Evolutionary conservation across 306 rosid species (phyloP).

Genomic region (Adenanthera pavonina): DNA sequence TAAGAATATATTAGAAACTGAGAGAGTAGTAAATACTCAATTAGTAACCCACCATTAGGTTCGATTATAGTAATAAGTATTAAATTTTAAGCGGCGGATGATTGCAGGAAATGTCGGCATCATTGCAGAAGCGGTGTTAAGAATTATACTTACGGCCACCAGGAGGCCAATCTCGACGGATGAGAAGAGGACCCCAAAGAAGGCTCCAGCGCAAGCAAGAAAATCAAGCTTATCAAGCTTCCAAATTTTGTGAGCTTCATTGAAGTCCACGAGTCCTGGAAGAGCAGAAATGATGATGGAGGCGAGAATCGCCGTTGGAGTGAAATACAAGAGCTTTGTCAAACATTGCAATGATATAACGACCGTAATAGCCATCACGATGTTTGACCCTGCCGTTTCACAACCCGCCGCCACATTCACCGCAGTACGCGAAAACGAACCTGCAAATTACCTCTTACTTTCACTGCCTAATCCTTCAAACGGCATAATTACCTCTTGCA

Average conservation of each 20-base stretch:
- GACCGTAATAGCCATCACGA: constrained; percentile 69
- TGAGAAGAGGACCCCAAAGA: constrained; percentile 57
- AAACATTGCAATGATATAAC: constrained; percentile 52
- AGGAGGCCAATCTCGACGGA: constrained; percentile 68
- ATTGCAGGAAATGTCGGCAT: too few relatives aligned
- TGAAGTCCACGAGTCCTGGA: constrained; percentile 61
- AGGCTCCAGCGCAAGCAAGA: constrained; percentile 61
- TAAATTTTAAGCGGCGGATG: too few relatives aligned
- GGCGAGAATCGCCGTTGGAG: constrained; percentile 70
- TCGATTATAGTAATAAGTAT: background rate
- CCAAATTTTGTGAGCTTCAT: constrained; percentile 60
- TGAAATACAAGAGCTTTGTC: constrained; percentile 66
- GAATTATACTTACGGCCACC: constrained; percentile 50
- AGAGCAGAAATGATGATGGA: constrained; percentile 74
- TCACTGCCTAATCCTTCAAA: background rate
- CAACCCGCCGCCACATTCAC: constrained; percentile 70
- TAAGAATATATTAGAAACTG: too few relatives aligned
- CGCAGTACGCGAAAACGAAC: constrained; percentile 71
- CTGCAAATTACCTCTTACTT: constrained; percentile 30
- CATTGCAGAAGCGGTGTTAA: background rate
- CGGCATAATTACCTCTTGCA: too few relatives aligned
- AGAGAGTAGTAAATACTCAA: too few relatives aligned
- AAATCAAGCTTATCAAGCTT: constrained; percentile 70
- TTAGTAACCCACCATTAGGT: too few relatives aligned
- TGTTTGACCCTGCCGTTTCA: constrained; percentile 63